Percentiles rank a stretch among this genome's conserved stretches.
These are phyloP conservation scores for Conoideocrella luteorostrata DNA, from an alignment of 2,329 filamentous ascomycete genomes.

Conservation along the genomic window DNA sequence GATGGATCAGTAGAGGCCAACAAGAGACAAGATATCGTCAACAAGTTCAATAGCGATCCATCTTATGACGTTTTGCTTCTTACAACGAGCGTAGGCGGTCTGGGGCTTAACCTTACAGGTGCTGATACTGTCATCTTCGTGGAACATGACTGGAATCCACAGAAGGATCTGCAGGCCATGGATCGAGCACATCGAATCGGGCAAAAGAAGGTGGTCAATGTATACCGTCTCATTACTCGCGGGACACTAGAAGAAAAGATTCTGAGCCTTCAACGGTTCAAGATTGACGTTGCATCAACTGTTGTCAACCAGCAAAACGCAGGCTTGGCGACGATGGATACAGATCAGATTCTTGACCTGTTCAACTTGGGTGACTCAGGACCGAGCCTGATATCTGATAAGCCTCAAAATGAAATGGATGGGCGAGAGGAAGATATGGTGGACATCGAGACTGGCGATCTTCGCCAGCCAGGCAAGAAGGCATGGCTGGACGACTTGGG, in stretches of 20 bases:
- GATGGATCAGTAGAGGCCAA: slow-evolving; percentile 90
- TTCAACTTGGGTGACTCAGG: slow-evolving; percentile 84
- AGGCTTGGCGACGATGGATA: slow-evolving; percentile 91
- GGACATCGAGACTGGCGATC: slow-evolving; percentile 83
- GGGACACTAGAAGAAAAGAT: slow-evolving; percentile 99
- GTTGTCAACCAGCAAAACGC: slow-evolving; percentile 99
- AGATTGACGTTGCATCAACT: slow-evolving; percentile 96
- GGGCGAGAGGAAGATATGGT: slow-evolving; percentile 80
- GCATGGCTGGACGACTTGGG: slow-evolving; percentile 90
- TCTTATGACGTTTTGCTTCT: slow-evolving; percentile 91
- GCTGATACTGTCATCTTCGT: slow-evolving; percentile 99
- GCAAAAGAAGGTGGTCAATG: slow-evolving; percentile 99
- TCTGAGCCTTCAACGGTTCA: slow-evolving; percentile 94
- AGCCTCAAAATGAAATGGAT: slow-evolving; percentile 50
- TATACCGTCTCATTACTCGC: slow-evolving; percentile 92
- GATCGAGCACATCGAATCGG: slow-evolving; percentile 96
- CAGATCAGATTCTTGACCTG: slow-evolving; percentile 92
- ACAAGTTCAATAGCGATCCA: slow-evolving; percentile 96
- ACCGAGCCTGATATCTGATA: slow-evolving; percentile 57
- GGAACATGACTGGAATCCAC: slow-evolving; percentile 98
- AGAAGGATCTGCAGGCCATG: slow-evolving; percentile 98
- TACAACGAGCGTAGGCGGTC: slow-evolving; percentile 89
- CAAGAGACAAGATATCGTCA: slow-evolving; percentile 94
- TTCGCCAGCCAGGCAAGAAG: slow-evolving; percentile 95
- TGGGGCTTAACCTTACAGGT: slow-evolving; percentile 91